These are phyloP conservation scores for Didymella arachidicola DNA, from an alignment of 2,329 filamentous ascomycete genomes.

Conservation along the genomic window DNA sequence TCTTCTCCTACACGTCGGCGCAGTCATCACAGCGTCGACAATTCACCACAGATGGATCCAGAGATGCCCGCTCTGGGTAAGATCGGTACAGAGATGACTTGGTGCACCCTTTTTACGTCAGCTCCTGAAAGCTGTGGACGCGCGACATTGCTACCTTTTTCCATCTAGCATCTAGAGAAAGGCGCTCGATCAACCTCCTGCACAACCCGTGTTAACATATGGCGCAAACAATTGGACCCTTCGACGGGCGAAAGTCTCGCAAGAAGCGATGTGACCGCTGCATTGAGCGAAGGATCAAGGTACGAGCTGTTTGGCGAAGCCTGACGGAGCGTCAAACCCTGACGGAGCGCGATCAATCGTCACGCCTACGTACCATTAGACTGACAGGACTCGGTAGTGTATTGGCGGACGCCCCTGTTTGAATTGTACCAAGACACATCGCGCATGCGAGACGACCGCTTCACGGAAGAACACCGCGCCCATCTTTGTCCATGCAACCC, in stretches of 20 bases:
- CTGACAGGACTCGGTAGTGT: constrained; percentile 25
- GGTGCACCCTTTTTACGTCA: background rate
- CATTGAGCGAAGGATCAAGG: constrained; percentile 39
- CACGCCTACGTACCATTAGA: background rate
- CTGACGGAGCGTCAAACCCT: background rate
- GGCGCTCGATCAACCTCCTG: background rate
- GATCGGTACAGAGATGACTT: background rate
- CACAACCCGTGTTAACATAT: constrained; percentile 8
- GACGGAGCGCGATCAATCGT: background rate
- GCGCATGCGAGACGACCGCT: constrained; percentile 20
- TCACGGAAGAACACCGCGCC: constrained; percentile 14
- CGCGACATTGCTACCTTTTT: constrained; percentile 13
- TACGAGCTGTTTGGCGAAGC: background rate
- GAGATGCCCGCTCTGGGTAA: background rate
- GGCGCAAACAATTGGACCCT: constrained; percentile 32
- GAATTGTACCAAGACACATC: constrained; percentile 30
- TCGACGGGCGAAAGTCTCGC: constrained; percentile 40
- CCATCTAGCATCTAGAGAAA: constrained; percentile 1
- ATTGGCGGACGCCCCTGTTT: constrained; percentile 34
- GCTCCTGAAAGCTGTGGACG: background rate
- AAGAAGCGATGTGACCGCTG: constrained; percentile 39
- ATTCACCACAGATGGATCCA: background rate
- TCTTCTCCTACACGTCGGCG: background rate
- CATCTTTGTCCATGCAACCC: constrained; percentile 28
- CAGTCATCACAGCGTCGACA: background rate